Evolutionary conservation across 306 rosid species (phyloP).

Genomic region (Quercus variabilis): DNA sequence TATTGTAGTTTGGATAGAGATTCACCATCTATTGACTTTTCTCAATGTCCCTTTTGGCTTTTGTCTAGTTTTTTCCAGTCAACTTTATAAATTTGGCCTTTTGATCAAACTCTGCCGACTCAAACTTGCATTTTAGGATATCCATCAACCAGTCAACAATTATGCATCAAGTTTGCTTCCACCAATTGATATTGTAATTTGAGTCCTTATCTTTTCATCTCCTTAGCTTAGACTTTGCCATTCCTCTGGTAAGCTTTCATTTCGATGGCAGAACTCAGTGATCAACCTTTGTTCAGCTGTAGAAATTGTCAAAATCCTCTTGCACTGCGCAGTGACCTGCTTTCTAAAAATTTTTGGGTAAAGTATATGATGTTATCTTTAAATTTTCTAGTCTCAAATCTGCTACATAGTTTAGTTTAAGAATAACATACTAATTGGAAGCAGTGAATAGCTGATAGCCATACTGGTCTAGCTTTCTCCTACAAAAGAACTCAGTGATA

Average conservation of each 20-base stretch:
- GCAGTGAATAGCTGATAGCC: not conserved
- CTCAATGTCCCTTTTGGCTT: not conserved
- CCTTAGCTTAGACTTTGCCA: too few relatives aligned
- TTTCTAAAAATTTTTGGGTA: constrained; percentile 33
- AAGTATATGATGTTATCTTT: not conserved
- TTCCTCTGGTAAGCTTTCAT: not conserved
- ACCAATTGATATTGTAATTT: too few relatives aligned
- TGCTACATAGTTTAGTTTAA: not conserved
- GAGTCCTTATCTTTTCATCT: too few relatives aligned
- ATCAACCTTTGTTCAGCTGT: constrained; percentile 25
- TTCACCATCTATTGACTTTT: not conserved
- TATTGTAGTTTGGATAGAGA: not conserved
- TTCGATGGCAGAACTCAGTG: constrained; percentile 16
- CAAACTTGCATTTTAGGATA: not conserved
- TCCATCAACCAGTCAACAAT: not conserved
- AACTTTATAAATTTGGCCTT: not conserved
- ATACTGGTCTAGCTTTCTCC: not conserved
- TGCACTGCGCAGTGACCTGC: constrained; percentile 26
- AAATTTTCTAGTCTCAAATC: not conserved
- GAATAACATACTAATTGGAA: not conserved
- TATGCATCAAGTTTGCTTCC: not conserved
- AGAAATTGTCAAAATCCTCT: constrained; percentile 32
- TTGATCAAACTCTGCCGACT: not conserved
- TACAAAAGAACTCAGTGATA: not conserved
- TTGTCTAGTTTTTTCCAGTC: too few relatives aligned